phyloP scores from a whole-genome alignment of 495 filamentous ascomycete species.

The Aspergillus wentii region DNA sequence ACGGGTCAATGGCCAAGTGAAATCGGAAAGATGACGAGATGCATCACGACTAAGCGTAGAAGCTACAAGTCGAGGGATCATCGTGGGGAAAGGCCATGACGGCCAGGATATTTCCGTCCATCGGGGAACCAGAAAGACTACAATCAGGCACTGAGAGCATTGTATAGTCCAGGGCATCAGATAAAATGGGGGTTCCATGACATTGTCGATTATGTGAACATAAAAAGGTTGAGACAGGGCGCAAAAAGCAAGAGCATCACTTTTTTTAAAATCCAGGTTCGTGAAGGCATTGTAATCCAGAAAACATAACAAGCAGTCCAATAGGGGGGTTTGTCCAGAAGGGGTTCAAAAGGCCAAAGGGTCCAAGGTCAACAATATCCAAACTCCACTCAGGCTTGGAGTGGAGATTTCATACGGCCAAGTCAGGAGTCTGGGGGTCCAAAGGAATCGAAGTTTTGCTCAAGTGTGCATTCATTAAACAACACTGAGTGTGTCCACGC shows the following conservation, averaged over 20 bases:
- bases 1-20: background rate
- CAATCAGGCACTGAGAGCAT: background rate
- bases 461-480: conserved; percentile 44
- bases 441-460: conserved; percentile 7
- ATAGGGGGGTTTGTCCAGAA: conserved; percentile 1
- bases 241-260: too few species aligned
- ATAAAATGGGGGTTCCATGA: too few species aligned
- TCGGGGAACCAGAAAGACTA: background rate
- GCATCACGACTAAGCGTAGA: background rate
- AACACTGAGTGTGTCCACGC: conserved; percentile 39
- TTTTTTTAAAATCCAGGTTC: background rate
- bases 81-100: too few species aligned
- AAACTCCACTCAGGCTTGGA: conserved; percentile 26
- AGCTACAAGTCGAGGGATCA: background rate
- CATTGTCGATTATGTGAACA: background rate
- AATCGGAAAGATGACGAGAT: background rate
- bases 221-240: background rate
- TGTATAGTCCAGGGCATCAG: too few species aligned
- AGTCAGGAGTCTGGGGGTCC: conserved; percentile 5
- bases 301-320: background rate
- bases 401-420: conserved; percentile 9
- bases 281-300: conserved; percentile 3
- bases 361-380: conserved; percentile 14
- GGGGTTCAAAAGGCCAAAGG: conserved; percentile 1
- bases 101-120: background rate